Evolutionary conservation across 2,329 filamentous ascomycete genomes (phyloP), one percentile per base, ranked within the genome.

Genomic region (Penicillium paneum): DNA sequence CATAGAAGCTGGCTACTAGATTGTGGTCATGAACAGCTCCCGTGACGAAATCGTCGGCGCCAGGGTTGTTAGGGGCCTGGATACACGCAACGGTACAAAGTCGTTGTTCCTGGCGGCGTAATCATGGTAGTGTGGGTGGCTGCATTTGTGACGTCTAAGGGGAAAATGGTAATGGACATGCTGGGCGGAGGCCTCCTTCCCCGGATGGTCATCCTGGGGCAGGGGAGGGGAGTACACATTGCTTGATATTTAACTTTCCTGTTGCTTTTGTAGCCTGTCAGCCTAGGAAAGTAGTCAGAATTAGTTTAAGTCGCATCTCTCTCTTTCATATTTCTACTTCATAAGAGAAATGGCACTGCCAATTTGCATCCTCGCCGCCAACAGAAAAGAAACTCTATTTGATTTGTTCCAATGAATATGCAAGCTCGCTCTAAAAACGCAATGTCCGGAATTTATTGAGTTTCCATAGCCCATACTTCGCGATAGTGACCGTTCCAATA

Each of bases 61-160:
- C 28, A 57, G 65, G 11, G 69, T 68, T 3, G 57, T 68, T 5
- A 55, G 42, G 69, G 67, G 13, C 60, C 71, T 17, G 56, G 60
- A 40, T 60, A 58, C 31, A 52, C 56, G 3, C 57, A 65, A 32
- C 63, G 67, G 2, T 35, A 53, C 3, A 46, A 62, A 12, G 43
- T 49, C 24, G 66, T 65, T 6, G 59, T 58, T 13, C 21, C 44
- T 5, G 71, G 71, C 13, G 68, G 66, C 5, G 67, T 73, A 13
- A 55, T 69, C 29, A 65, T 64, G 45, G 50, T 71, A 11, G 60
- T 67, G 11, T 71, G 65, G 56, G 58, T 70, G 55, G 64, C 67
- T 41, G 67, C 68, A 0, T 75, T 75, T 50, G 66, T 73, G 3
- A 57, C 67, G 10, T 67, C 68, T 3, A 65, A 69, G 52, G 73